phyloP scores from a whole-genome alignment of 306 rosid species.

The Gillenia trifoliata region DNA sequence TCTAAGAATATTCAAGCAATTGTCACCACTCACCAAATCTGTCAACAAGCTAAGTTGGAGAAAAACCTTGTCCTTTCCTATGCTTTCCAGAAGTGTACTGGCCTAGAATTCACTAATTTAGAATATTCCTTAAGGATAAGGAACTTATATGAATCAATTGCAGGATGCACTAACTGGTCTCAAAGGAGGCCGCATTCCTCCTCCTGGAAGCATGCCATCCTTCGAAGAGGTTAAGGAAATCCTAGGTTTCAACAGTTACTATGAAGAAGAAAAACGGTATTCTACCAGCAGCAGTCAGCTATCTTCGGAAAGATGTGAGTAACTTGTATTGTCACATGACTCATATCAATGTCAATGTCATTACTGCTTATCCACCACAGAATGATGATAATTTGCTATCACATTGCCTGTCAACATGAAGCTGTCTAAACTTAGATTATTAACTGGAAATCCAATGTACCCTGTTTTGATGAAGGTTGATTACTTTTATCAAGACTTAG shows the following conservation, averaged over 20 bases:
- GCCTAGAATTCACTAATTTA: background rate
- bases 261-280: conserved; percentile 91
- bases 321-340: background rate
- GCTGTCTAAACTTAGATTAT: conserved; percentile 7
- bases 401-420: conserved; percentile 12
- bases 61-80: background rate
- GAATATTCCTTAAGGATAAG: background rate
- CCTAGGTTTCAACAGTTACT: conserved; percentile 78
- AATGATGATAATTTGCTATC: background rate
- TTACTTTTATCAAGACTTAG: background rate
- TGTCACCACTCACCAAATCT: background rate
- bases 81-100: background rate
- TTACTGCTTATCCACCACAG: background rate
- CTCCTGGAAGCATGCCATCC: conserved; percentile 94
- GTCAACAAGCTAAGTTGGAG: background rate
- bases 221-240: conserved; percentile 86
- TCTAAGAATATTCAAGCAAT: background rate
- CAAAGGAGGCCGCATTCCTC: conserved; percentile 88
- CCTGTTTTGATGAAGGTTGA: background rate
- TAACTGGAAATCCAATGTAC: conserved; percentile 7
- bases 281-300: conserved; percentile 39
- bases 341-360: background rate
- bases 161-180: conserved; percentile 82
- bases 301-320: conserved; percentile 57
- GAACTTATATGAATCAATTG: conserved; percentile 20